Conservation (phyloP, 75 land plant genomes). For the Picea sitchensis region DNA sequence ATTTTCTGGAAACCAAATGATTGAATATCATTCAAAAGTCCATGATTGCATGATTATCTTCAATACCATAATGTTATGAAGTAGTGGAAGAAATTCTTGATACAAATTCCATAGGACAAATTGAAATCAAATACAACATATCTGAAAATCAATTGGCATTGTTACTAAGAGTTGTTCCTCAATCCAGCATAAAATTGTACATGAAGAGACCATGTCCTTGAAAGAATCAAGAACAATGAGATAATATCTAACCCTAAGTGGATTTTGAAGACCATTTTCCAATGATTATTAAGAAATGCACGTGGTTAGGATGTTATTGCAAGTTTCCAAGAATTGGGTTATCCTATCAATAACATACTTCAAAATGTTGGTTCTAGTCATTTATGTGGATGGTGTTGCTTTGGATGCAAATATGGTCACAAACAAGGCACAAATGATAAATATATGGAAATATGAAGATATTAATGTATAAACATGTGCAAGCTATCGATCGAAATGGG, state of each 20-base stretch:
- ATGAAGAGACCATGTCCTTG: neutral
- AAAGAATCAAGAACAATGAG: neutral
- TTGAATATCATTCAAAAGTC: too few relatives aligned
- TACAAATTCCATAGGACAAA: too few relatives aligned
- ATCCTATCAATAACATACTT: conserved; percentile 38
- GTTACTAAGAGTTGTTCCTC: too few relatives aligned
- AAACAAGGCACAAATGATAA: conserved; percentile 57
- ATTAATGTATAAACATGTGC: conserved; percentile 80
- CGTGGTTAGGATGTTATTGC: neutral
- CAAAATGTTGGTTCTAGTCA: conserved; percentile 52
- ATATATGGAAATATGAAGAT: too few relatives aligned
- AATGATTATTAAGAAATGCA: neutral
- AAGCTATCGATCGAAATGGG: neutral
- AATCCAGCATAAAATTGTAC: neutral
- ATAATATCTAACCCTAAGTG: neutral
- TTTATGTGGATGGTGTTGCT: conserved; percentile 70
- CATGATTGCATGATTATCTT: too few relatives aligned
- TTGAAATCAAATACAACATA: too few relatives aligned
- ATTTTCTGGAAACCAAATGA: neutral
- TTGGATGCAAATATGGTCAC: conserved; percentile 62
- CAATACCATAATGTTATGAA: too few relatives aligned
- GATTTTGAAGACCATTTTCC: neutral
- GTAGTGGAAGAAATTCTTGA: too few relatives aligned
- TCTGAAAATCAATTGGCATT: too few relatives aligned
- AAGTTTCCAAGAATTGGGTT: conserved; percentile 63